A percentile compares a stretch with the other conserved stretches of the same genome.
Conservation (phyloP, 352 stramenopile species). For the Phytophthora sp. region DNA sequence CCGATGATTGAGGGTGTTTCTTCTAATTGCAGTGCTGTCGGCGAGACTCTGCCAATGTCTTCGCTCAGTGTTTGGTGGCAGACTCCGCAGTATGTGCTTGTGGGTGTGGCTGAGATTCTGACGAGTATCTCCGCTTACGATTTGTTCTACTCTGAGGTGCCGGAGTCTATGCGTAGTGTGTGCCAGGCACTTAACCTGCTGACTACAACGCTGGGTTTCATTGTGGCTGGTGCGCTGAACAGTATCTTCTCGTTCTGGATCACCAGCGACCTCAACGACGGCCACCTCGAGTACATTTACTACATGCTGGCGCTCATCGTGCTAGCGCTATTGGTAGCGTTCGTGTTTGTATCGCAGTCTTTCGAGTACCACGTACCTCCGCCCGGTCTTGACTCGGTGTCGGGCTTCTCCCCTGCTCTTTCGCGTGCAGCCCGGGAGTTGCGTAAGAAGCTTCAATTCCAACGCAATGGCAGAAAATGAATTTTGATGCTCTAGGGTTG, state of each 20-base stretch:
- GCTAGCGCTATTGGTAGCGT: constrained; percentile 65
- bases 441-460: constrained; percentile 41
- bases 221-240: constrained; percentile 82
- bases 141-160: constrained; percentile 94
- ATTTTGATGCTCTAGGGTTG: neutral
- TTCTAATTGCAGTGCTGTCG: constrained; percentile 78
- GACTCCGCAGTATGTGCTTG: constrained; percentile 90
- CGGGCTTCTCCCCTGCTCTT: constrained; percentile 69
- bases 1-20: constrained; percentile 50
- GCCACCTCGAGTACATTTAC: constrained; percentile 91
- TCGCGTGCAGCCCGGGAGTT: constrained; percentile 56
- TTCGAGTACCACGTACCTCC: constrained; percentile 85
- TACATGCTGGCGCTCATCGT: constrained; percentile 80
- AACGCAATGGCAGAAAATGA: constrained; percentile 33
- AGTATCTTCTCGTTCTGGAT: constrained; percentile 92
- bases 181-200: constrained; percentile 91
- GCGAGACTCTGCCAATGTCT: constrained; percentile 76
- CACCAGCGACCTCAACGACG: constrained; percentile 90
- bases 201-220: constrained; percentile 90
- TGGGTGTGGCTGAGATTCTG: constrained; percentile 90
- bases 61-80: constrained; percentile 91
- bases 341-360: constrained; percentile 67
- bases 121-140: constrained; percentile 91
- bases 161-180: constrained; percentile 91
- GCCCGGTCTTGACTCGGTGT: constrained; percentile 47